A percentile compares a stretch with the other conserved stretches of the same genome.
Evolutionary conservation across 2,329 filamentous ascomycete species (phyloP).

Genomic region (Seiridium unicorne): DNA sequence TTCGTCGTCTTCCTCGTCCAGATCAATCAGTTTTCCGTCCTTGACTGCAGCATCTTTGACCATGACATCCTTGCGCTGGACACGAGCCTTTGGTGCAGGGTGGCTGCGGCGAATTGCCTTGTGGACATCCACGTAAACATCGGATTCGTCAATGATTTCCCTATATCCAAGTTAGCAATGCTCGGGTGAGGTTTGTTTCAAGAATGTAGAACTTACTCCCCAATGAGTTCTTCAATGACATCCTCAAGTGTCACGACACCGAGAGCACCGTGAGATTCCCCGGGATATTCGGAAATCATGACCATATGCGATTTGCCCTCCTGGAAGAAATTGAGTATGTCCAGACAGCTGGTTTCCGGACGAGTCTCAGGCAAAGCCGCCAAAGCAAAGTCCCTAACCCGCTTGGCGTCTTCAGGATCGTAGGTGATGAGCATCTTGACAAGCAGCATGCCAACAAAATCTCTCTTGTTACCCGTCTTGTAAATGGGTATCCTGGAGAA

Average conservation of each 20-base stretch:
- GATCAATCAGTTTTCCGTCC: conserved; percentile 38
- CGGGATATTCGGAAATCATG: conserved; percentile 83
- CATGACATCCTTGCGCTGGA: conserved; percentile 36
- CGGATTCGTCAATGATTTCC: conserved; percentile 98
- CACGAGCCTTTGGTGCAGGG: conserved; percentile 72
- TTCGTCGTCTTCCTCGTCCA: conserved; percentile 26
- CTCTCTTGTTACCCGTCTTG: conserved; percentile 74
- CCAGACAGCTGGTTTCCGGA: conserved; percentile 92
- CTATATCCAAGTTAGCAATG: conserved; percentile 37
- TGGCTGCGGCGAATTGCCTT: conserved; percentile 91
- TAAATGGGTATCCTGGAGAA: conserved; percentile 97
- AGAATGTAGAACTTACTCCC: conserved; percentile 66
- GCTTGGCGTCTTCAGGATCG: conserved; percentile 87
- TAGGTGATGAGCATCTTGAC: conserved; percentile 99
- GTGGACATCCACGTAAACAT: conserved; percentile 97
- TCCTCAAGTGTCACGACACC: conserved; percentile 96
- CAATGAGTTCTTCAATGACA: conserved; percentile 97
- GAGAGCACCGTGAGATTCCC: conserved; percentile 85
- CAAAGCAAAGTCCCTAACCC: conserved; percentile 85
- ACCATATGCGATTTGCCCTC: conserved; percentile 99
- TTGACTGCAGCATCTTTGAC: conserved; percentile 24
- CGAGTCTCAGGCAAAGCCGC: conserved; percentile 93
- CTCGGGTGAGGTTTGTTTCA: not conserved
- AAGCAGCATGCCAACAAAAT: conserved; percentile 96
- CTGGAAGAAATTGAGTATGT: conserved; percentile 99